Conservation (phyloP, 208 protist genomes). For the Paratrypanosoma confusum region DNA sequence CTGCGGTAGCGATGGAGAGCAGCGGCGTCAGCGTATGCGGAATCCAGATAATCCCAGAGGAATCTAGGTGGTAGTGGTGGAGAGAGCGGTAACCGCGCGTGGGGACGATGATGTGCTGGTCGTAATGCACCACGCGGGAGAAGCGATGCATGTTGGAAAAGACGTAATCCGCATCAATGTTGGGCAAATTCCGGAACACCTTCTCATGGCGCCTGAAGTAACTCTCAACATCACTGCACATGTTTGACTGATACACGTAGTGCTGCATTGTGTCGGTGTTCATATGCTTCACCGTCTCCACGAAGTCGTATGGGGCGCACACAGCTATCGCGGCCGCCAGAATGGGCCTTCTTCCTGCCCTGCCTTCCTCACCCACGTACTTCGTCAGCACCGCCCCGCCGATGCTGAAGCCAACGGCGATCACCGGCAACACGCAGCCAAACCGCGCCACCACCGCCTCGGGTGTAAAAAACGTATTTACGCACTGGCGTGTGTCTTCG, state of each 20-base stretch:
- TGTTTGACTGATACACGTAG: conserved; percentile 42
- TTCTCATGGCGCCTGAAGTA: conserved; percentile 38
- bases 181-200: conserved; percentile 27
- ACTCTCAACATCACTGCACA: conserved; percentile 25
- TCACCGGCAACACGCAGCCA: conserved; percentile 16
- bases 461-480: conserved; percentile 22
- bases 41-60: conserved; percentile 28
- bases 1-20: conserved; percentile 23
- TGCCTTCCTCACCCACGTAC: conserved; percentile 45
- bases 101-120: conserved; percentile 28
- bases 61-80: conserved; percentile 38
- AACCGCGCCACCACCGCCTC: conserved; percentile 20
- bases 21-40: conserved; percentile 18
- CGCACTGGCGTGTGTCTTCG: conserved; percentile 35
- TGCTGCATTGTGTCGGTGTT: conserved; percentile 10
- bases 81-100: conserved; percentile 34
- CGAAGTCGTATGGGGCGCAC: conserved; percentile 23
- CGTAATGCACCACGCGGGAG: conserved; percentile 27
- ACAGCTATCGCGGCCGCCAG: conserved; percentile 31
- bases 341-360: neutral
- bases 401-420: conserved; percentile 50
- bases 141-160: conserved; percentile 19
- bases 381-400: conserved; percentile 51
- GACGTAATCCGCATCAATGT: conserved; percentile 18
- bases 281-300: conserved; percentile 11